Evolutionary conservation across 192 early-diverging fungal species (phyloP).

Genomic region (Dissophora ornata): DNA sequence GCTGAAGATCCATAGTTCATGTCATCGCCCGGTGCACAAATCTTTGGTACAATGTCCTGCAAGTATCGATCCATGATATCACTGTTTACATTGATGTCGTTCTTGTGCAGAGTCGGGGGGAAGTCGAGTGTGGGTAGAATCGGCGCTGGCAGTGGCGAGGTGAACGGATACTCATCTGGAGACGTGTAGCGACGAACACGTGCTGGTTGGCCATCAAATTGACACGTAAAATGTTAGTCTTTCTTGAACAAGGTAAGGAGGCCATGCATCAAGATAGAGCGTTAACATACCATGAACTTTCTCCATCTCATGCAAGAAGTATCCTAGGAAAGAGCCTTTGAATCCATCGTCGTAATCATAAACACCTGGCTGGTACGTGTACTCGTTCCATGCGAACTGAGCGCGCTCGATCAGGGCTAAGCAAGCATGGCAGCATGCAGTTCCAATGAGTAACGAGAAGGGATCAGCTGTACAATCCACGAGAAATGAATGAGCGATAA

Average conservation of each 20-base stretch:
- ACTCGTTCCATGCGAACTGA: constrained; percentile 87
- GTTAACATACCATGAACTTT: constrained; percentile 80
- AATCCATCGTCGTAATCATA: constrained; percentile 75
- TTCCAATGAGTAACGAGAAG: neutral
- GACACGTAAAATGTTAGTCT: neutral
- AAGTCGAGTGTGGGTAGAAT: constrained; percentile 87
- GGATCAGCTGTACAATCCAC: too few relatives aligned
- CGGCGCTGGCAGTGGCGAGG: constrained; percentile 80
- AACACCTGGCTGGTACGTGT: constrained; percentile 78
- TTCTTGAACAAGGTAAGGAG: too few relatives aligned
- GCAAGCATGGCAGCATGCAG: constrained; percentile 7
- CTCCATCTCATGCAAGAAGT: constrained; percentile 93
- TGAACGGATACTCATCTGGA: constrained; percentile 98
- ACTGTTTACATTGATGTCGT: constrained; percentile 88
- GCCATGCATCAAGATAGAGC: neutral
- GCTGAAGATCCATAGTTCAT: constrained; percentile 93
- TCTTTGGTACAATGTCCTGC: constrained; percentile 80
- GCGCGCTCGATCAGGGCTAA: constrained; percentile 93
- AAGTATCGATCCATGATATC: constrained; percentile 87
- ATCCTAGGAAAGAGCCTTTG: constrained; percentile 86
- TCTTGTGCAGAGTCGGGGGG: constrained; percentile 78
- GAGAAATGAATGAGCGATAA: too few relatives aligned
- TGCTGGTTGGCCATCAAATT: neutral
- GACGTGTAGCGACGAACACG: constrained; percentile 50
- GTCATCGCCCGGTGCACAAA: constrained; percentile 84